Base-by-base conservation (phyloP, 2,329 filamentous ascomycete species). In the Penicillium occitanis region DNA sequence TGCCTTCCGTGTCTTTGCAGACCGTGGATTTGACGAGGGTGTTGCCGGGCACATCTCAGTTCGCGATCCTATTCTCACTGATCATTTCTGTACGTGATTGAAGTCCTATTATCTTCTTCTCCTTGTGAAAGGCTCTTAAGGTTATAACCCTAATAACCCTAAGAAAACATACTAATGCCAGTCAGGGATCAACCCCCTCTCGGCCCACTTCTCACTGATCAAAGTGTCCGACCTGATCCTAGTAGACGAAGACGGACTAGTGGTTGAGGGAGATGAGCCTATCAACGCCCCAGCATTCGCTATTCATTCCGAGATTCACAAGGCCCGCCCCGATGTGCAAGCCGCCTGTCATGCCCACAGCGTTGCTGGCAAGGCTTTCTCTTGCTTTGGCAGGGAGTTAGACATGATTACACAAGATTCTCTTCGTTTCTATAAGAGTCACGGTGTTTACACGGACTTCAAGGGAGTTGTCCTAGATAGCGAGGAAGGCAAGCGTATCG, bases 391-490 rank as follows among this genome's bases (percentile, higher is more conserved):
- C 0, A 71, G 78, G 35, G 74, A 79, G 65, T 71, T 83, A 10
- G 80, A 83, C 53, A 80, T 81, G 77, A 81, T 83, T 37, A 84
- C 81, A 0, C 42, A 84, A 66, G 82, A 84, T 66, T 76, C 76
- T 44, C 69, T 81, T 58, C 71, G 80, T 2, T 83, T 82, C 69
- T 73, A 69, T 46, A 73, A 75, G 61, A 72, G 71, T 44, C 73
- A 77, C 63, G 72, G 68, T 17, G 67, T 82, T 22, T 84, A 84
- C 71, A 73, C 10, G 77, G 78, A 77, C 58, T 86, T 86, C 70
- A 80, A 79, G 6, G 85, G 85, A 10, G 77, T 86, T 14, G 84
- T 87, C 0, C 76, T 86, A 6, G 84, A 80, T 4, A 76, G 78
- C 2, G 82, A 85, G 57, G 84, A 87, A 72, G 85, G 85, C 0